Percentiles rank a stretch among this genome's conserved stretches.
Conservation (phyloP, 2,329 filamentous ascomycete species). For the Xylariomycetidae sp. region DNA sequence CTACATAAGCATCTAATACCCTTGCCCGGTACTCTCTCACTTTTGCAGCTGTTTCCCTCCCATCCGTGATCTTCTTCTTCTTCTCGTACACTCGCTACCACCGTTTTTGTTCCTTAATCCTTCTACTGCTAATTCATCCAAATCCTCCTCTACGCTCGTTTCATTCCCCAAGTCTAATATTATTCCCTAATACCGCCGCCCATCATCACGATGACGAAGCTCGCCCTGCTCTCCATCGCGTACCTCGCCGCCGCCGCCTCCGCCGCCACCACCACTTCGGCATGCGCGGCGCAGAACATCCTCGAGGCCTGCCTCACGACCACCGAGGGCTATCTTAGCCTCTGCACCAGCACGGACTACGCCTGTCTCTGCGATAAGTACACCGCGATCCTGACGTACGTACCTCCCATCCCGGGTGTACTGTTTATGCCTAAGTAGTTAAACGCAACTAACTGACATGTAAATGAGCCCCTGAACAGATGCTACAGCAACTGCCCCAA, state of each 20-base stretch:
- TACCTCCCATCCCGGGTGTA: slow-evolving; percentile 5
- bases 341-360: slow-evolving; percentile 30
- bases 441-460: slow-evolving; percentile 8
- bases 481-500: slow-evolving; percentile 63
- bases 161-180: background rate
- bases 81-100: no score
- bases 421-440: background rate
- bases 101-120: no score
- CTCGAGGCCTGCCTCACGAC: slow-evolving; percentile 32
- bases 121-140: no score
- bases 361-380: slow-evolving; percentile 53
- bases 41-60: no score
- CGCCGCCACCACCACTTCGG: slow-evolving; percentile 3
- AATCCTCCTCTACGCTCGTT: no score
- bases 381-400: slow-evolving; percentile 45
- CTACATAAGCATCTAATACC: no score
- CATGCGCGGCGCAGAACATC: slow-evolving; percentile 31
- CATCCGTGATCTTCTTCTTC: no score
- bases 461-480: background rate
- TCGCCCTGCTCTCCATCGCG: background rate
- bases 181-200: background rate
- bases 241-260: background rate
- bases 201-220: background rate
- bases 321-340: slow-evolving; percentile 28
- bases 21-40: no score